Conservation (phyloP, 2,329 filamentous ascomycete genomes). For the Alternaria ethzedia region DNA sequence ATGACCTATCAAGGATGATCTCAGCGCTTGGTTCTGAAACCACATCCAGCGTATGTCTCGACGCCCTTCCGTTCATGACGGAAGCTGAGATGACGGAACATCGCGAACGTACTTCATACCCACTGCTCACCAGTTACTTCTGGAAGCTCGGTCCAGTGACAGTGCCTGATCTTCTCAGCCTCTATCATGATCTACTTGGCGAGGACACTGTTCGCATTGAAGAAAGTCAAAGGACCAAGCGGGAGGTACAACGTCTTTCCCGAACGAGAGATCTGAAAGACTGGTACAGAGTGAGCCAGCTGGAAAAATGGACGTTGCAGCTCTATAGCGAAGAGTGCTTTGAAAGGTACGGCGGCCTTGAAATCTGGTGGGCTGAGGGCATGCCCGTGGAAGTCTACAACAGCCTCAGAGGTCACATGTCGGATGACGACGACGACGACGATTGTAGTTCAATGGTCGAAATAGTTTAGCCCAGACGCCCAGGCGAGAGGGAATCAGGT, state of each 20-base stretch:
- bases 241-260: constrained; percentile 11
- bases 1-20: constrained; percentile 15
- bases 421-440: constrained; percentile 13
- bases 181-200: constrained; percentile 19
- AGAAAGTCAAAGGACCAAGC: constrained; percentile 7
- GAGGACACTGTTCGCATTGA: constrained; percentile 15
- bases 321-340: constrained; percentile 40
- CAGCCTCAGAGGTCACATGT: constrained; percentile 19
- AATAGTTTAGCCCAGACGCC: background rate
- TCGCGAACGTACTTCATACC: constrained; percentile 23
- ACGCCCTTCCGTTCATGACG: background rate
- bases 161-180: background rate
- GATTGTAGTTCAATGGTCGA: background rate
- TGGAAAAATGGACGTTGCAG: constrained; percentile 36
- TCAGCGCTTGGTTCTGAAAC: constrained; percentile 9
- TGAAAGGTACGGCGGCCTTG: constrained; percentile 33
- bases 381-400: constrained; percentile 40
- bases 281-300: constrained; percentile 16
- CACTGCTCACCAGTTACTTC: background rate
- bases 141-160: background rate
- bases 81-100: constrained; percentile 13
- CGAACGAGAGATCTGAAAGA: constrained; percentile 12
- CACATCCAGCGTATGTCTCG: constrained; percentile 17
- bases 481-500: background rate
- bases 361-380: constrained; percentile 30